Evolutionary conservation across 164 flowering plant genomes (phyloP).

Genomic region (Vitis amurensis): DNA sequence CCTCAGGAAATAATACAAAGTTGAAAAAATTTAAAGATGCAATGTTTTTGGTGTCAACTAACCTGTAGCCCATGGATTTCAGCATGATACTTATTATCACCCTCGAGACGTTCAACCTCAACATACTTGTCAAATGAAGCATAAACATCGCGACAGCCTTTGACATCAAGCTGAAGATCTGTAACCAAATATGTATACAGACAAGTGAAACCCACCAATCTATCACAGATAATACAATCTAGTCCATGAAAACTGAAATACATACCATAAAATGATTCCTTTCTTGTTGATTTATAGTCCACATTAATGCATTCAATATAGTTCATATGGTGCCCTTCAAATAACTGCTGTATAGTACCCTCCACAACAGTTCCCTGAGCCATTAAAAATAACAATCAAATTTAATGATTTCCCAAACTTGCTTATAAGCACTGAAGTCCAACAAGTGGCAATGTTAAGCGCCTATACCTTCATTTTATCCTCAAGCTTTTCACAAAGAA

Average conservation of each 20-base stretch:
- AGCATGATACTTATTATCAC: conserved; percentile 41
- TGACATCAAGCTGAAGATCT: conserved; percentile 47
- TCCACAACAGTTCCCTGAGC: conserved; percentile 44
- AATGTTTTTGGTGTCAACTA: neutral
- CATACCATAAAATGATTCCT: conserved; percentile 43
- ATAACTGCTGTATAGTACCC: conserved; percentile 39
- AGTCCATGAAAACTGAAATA: too few species aligned
- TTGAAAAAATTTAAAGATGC: too few species aligned
- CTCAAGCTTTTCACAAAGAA: conserved; percentile 42
- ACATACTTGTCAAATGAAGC: conserved; percentile 48
- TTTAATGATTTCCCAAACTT: too few species aligned
- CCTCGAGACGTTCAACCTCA: conserved; percentile 38
- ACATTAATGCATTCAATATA: conserved; percentile 46
- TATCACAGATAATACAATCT: too few species aligned
- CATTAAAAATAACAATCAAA: neutral
- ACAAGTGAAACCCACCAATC: too few species aligned
- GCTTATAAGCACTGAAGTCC: too few species aligned
- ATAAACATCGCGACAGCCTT: conserved; percentile 44
- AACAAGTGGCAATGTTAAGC: too few species aligned
- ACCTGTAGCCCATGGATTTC: conserved; percentile 38
- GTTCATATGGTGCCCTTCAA: conserved; percentile 46
- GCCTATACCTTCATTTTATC: conserved; percentile 38
- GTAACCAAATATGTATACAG: neutral
- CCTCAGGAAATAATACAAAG: too few species aligned
- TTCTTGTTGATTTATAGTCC: conserved; percentile 37